Evolutionary conservation across 2,329 filamentous ascomycete genomes (phyloP).

Genomic region (Eurotiales sp.): DNA sequence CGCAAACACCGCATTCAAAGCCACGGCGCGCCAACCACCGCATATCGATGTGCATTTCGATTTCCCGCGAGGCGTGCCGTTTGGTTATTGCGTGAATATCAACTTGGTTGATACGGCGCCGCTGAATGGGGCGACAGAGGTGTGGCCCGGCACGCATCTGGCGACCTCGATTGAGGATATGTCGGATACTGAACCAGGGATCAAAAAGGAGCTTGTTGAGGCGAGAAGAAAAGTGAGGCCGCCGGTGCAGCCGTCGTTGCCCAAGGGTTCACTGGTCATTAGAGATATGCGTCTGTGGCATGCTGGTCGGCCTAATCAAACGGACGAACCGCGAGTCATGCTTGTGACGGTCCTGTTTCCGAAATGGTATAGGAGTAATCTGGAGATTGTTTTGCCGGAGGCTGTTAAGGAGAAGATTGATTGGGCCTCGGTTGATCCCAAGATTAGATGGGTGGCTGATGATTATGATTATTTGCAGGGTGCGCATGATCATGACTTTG

Average conservation of each 20-base stretch:
- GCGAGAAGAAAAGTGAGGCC: conserved; percentile 29
- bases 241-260: conserved; percentile 39
- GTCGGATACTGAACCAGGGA: conserved; percentile 21
- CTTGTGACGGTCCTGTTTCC: conserved; percentile 39
- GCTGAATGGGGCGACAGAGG: conserved; percentile 48
- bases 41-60: conserved; percentile 45
- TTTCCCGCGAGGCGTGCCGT: conserved; percentile 46
- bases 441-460: conserved; percentile 35
- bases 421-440: conserved; percentile 32
- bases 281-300: conserved; percentile 50
- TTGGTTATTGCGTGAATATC: conserved; percentile 47
- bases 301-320: conserved; percentile 48
- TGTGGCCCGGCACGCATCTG: conserved; percentile 50
- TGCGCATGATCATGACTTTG: conserved; percentile 34
- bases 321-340: conserved; percentile 44
- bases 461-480: conserved; percentile 37
- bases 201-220: conserved; percentile 31
- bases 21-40: conserved; percentile 36
- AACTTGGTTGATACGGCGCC: conserved; percentile 44
- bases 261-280: conserved; percentile 44
- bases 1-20: conserved; percentile 39
- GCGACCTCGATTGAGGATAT: conserved; percentile 29
- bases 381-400: conserved; percentile 30
- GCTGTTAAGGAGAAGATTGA: conserved; percentile 28
- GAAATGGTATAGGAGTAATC: conserved; percentile 32